Percentiles rank a stretch among this genome's conserved stretches.
phyloP scores from a whole-genome alignment of 257 asterid species.

The Vinca minor region DNA sequence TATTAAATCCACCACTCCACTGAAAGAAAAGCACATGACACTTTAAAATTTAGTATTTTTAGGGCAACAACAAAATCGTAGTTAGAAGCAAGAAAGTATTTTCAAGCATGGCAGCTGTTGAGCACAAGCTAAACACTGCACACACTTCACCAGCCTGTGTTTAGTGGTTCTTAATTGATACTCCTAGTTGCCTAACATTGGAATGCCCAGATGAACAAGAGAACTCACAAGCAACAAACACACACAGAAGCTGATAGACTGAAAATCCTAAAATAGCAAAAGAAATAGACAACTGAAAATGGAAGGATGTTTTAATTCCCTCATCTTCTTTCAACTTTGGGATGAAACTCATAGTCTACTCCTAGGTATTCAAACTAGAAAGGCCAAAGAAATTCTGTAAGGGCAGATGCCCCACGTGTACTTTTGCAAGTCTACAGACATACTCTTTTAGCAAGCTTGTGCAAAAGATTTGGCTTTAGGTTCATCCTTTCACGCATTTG shows the following conservation, averaged over 20 bases:
- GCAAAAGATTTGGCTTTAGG: neutral
- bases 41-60: neutral
- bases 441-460: neutral
- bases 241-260: neutral
- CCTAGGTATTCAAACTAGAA: neutral
- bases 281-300: too few species aligned
- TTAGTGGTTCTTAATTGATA: neutral
- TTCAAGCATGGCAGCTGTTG: neutral
- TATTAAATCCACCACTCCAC: neutral
- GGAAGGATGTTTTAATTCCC: neutral
- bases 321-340: neutral
- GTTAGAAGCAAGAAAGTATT: neutral
- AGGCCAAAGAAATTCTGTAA: neutral
- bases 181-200: neutral
- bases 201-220: neutral
- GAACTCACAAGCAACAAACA: neutral
- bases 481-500: neutral
- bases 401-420: neutral
- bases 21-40: neutral
- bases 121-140: neutral
- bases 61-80: neutral
- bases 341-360: neutral
- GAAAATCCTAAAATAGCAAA: neutral
- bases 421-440: neutral
- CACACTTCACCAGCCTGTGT: neutral